Evolutionary conservation across 2,329 filamentous ascomycete species (phyloP), one percentile per base, ranked within the genome.

Genomic region (Clonostachys sp.): DNA sequence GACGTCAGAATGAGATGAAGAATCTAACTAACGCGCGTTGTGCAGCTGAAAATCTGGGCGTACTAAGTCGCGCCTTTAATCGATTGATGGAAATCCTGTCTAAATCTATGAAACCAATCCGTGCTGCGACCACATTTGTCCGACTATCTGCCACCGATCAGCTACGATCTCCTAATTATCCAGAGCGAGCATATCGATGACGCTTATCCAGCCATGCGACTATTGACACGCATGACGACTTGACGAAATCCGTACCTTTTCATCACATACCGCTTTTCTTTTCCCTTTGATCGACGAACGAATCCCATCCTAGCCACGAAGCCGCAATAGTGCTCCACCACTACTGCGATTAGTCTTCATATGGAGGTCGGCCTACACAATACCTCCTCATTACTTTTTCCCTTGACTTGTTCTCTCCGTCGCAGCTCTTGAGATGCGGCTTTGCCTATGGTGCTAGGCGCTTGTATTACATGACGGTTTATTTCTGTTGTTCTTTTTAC

Each of bases 21-120:
- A 18, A 18, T n/a, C 36, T 10, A n/a, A 39, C 36, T 39, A 39
- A 39, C 12, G 7, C 17, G 14, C 10, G 36, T 12, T 14, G 12
- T 33, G 34, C 53, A 91, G 88, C 85, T 92, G 69, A 91, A 91
- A 81, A 84, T 92, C 67, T 92, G 88, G 88, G 88, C 88, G 54
- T 90, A 87, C 74, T 89, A 86, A 71, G 57, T 51, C 50, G 52
- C n/a, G 43, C 14, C 17, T 38, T 35, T 33, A 24, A 24, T 35
- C 33, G 34, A 17, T 44, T 45, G 35, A 44, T 34, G 38, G 42
- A 34, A 12, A 41, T 12, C n/a, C 41, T 16, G 14, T 38, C 16
- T 8, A 38, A 30, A 36, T 12, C 35, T 18, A 48, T 35, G 46
- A 48, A 18, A 44, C 42, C 41, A 48, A 45, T 39, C 20, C 42